Conservation (phyloP, 805 yeast species). For the Cyberlindnera euphorbiae region DNA sequence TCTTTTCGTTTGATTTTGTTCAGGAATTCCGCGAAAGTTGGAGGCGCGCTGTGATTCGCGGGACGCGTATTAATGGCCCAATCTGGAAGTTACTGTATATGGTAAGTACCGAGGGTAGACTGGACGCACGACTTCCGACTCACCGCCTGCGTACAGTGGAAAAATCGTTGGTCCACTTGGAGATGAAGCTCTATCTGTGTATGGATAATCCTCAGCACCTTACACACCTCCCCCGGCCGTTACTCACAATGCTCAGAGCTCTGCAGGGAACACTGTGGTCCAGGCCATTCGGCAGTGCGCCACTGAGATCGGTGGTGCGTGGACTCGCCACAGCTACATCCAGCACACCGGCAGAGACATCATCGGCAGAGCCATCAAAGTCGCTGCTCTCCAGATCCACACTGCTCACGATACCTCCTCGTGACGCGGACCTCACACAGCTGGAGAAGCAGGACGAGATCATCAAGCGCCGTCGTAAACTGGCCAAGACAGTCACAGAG, state of each 20-base stretch:
- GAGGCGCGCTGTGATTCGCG: conserved; percentile 2
- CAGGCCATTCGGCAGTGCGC: no score
- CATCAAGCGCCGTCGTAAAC: conserved; percentile 65
- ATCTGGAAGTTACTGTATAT: no score
- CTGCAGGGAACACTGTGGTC: not conserved
- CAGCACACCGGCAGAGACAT: not conserved
- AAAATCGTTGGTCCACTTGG: no score
- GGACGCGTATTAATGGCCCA: no score
- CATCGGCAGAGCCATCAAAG: not conserved
- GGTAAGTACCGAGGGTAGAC: conserved; percentile 1
- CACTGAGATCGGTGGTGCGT: not conserved
- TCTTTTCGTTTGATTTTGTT: not conserved
- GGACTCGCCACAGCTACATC: not conserved
- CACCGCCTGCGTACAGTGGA: no score
- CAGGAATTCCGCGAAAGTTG: not conserved
- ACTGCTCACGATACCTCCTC: conserved; percentile 35
- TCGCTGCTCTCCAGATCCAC: conserved; percentile 13
- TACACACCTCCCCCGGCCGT: not conserved
- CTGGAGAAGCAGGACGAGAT: conserved; percentile 76
- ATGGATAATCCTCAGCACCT: no score
- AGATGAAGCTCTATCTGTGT: no score
- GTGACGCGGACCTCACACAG: conserved; percentile 52
- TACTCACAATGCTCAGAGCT: conserved; percentile 5
- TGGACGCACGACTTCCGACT: no score
- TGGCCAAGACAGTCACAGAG: conserved; percentile 63